A percentile compares a stretch with the other conserved stretches of the same genome.
Evolutionary conservation across 352 stramenopile species (phyloP).

Genomic region (Phytophthora aleatoria): DNA sequence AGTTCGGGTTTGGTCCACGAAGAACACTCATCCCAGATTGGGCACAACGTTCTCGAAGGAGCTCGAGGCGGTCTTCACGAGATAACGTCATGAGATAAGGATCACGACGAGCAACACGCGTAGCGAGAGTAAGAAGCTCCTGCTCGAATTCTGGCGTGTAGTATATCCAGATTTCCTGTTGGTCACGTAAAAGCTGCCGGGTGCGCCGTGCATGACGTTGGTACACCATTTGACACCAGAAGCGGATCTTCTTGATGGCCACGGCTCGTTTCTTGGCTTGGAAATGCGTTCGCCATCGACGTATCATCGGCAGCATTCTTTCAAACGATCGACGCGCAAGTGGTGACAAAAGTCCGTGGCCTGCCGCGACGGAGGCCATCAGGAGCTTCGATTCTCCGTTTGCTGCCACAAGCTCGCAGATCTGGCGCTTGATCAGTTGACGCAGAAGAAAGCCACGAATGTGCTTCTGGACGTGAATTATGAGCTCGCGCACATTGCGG

Average conservation of each 20-base stretch:
- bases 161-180: constrained; percentile 80
- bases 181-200: constrained; percentile 51
- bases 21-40: constrained; percentile 66
- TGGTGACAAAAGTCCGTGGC: constrained; percentile 28
- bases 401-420: constrained; percentile 51
- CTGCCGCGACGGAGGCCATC: constrained; percentile 34
- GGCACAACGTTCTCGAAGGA: constrained; percentile 54
- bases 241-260: constrained; percentile 76
- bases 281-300: constrained; percentile 58
- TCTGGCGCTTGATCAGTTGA: constrained; percentile 45
- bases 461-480: constrained; percentile 60
- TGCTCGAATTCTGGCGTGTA: constrained; percentile 62
- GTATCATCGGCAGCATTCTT: constrained; percentile 55
- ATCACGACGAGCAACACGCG: constrained; percentile 56
- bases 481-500: constrained; percentile 43
- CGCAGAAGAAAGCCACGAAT: constrained; percentile 72
- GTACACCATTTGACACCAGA: constrained; percentile 80
- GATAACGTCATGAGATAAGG: constrained; percentile 69
- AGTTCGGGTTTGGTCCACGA: constrained; percentile 44
- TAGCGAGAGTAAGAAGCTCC: constrained; percentile 60
- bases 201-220: constrained; percentile 64
- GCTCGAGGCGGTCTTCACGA: constrained; percentile 42
- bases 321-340: constrained; percentile 51
- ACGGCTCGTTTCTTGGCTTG: constrained; percentile 64
- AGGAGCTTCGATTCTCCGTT: constrained; percentile 59